Evolutionary conservation across 306 rosid genomes (phyloP), one percentile per base, ranked within the genome.

Genomic region (Corylus americana): DNA sequence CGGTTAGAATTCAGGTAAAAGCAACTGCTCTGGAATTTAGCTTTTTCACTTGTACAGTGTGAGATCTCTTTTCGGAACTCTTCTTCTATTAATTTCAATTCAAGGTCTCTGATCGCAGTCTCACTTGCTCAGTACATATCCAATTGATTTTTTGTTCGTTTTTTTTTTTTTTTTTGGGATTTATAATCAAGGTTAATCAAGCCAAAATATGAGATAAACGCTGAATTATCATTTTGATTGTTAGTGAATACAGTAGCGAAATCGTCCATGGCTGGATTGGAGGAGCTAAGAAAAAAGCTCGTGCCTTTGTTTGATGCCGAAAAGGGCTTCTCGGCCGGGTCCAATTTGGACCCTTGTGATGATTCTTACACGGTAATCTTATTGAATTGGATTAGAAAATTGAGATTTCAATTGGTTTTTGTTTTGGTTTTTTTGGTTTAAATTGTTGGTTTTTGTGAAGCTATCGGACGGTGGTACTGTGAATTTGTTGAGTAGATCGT

Each of bases 381-480:
- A 22, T 22, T 22, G 25, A 22, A 22, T 22, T 22, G 25, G 25
- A 22, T 22, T 22, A 22, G 25, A 22, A 22, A 22, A 22, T 22
- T 22, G 25, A 22, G 25, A 22, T 22, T 22, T 22, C 25, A 22
- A 22, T 22, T 22, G 25, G 25, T 22, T 22, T 22, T 22, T 22
- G 25, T 62, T 25, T 3, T 51, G 54, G n/a, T 9, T 22, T 44
- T 44, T 37, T 73, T 4, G 7, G 11, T 4, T 45, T 79, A 31
- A 25, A 17, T 79, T 76, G 45, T 22, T 70, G 71, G 82, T 48
- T 81, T 81, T 39, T 37, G 29, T 70, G 80, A 82, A 95, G 98
- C 75, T 95, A 50, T 91, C 98, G 76, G 97, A 93, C 77, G 96
- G 92, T 75, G 97, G 97, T 73, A 93, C 98, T 48, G 96, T 95